A percentile compares a stretch with the other conserved stretches of the same genome.
These are phyloP conservation scores for Chrysosporium keratinophilum DNA, from an alignment of 2,329 filamentous ascomycete genomes.

Conservation along the genomic window DNA sequence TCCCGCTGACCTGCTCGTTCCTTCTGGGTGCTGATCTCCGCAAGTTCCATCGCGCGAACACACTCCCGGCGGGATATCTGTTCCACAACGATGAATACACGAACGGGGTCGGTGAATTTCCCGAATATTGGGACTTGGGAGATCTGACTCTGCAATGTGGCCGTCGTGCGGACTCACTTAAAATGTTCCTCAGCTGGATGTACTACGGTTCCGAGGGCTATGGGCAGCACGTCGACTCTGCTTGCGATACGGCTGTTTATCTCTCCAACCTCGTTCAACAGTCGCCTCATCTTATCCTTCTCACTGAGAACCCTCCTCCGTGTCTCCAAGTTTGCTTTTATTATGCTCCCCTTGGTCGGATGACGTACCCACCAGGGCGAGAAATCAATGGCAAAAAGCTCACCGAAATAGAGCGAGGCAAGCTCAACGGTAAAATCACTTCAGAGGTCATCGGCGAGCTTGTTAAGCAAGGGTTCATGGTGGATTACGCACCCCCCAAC, in stretches of 20 bases:
- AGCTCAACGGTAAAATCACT: constrained; percentile 47
- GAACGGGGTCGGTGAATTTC: constrained; percentile 15
- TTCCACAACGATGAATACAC: constrained; percentile 50
- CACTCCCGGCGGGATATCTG: constrained; percentile 73
- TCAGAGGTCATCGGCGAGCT: constrained; percentile 45
- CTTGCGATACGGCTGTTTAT: constrained; percentile 60
- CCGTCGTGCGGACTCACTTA: constrained; percentile 71
- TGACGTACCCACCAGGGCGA: constrained; percentile 31
- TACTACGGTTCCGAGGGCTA: constrained; percentile 78
- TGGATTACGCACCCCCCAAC: constrained; percentile 51
- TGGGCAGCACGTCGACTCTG: constrained; percentile 56
- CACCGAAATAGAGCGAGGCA: constrained; percentile 29
- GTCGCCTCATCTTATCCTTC: constrained; percentile 54
- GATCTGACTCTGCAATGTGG: constrained; percentile 92
- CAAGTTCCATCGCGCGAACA: constrained; percentile 74
- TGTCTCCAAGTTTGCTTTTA: constrained; percentile 96
- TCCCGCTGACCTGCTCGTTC: constrained; percentile 83
- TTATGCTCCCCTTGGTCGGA: constrained; percentile 51
- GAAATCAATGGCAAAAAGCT: constrained; percentile 20
- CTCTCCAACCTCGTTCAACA: constrained; percentile 52
- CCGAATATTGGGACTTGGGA: constrained; percentile 74
- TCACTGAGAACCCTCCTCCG: constrained; percentile 66
- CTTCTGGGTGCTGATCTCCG: constrained; percentile 66
- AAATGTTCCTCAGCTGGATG: constrained; percentile 78
- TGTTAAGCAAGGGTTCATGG: constrained; percentile 55